A percentile compares a stretch with the other conserved stretches of the same genome.
Evolutionary conservation across 106 monocot species (phyloP).

Genomic region (Dioscorea zingiberensis): DNA sequence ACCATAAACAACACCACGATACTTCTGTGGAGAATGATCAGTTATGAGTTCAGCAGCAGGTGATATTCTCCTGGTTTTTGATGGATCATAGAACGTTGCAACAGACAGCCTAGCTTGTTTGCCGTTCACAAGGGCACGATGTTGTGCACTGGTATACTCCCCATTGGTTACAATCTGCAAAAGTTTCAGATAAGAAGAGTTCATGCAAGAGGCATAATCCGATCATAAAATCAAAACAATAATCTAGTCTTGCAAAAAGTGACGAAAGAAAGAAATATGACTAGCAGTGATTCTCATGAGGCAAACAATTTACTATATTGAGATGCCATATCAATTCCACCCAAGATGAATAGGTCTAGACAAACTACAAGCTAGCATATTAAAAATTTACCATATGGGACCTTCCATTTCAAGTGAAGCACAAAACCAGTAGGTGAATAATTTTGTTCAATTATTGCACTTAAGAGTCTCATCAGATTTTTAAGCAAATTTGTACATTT

Average conservation of each 20-base stretch:
- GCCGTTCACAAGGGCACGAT: slow-evolving; percentile 77
- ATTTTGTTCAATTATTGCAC: too few relatives aligned
- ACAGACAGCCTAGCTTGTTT: slow-evolving; percentile 57
- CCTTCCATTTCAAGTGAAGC: too few relatives aligned
- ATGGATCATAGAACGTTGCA: slow-evolving; percentile 87
- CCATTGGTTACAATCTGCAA: slow-evolving; percentile 83
- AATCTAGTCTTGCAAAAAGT: background rate
- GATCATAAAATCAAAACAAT: background rate
- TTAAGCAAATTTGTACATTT: too few relatives aligned
- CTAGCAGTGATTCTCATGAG: background rate
- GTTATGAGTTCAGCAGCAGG: slow-evolving; percentile 57
- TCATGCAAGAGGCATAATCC: background rate
- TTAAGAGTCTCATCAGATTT: too few relatives aligned
- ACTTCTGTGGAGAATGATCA: slow-evolving; percentile 32
- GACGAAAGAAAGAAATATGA: too few relatives aligned
- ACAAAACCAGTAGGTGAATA: too few relatives aligned
- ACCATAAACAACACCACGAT: slow-evolving; percentile 66
- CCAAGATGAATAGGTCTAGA: too few relatives aligned
- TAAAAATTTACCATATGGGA: too few relatives aligned
- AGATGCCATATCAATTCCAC: too few relatives aligned
- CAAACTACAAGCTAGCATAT: too few relatives aligned
- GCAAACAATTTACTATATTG: too few relatives aligned
- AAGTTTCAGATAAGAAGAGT: background rate
- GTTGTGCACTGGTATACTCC: slow-evolving; percentile 55
- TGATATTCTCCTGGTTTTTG: slow-evolving; percentile 49